Conservation (phyloP, 2,329 filamentous ascomycete species). For the Trichoderma sp. region DNA sequence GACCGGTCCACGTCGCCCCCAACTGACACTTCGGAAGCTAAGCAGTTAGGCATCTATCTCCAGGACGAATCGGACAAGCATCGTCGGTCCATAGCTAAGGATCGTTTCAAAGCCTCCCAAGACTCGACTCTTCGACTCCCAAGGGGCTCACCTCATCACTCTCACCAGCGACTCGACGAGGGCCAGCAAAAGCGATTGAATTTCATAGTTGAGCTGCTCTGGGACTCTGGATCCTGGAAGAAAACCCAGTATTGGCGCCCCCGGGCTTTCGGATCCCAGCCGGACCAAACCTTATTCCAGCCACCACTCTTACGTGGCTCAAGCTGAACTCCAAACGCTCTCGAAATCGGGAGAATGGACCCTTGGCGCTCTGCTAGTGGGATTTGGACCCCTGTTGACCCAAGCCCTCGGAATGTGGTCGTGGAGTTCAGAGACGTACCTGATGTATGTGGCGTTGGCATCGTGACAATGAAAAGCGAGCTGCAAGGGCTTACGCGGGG, state of each 20-base stretch:
- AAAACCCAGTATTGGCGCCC: not conserved
- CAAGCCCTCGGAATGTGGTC: not conserved
- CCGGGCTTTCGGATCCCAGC: not conserved
- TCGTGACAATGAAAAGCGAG: not conserved
- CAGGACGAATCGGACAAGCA: no score
- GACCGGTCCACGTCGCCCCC: no score
- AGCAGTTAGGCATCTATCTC: no score
- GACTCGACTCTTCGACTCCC: no score
- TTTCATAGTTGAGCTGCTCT: no score
- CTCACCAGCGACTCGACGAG: no score
- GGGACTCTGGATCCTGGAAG: not conserved
- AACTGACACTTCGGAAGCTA: no score
- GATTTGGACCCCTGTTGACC: not conserved
- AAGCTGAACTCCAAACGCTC: not conserved
- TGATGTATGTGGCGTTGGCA: not conserved
- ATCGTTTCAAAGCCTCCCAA: no score
- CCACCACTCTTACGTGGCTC: not conserved
- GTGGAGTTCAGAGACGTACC: not conserved
- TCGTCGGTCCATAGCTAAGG: no score
- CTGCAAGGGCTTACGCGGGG: slow-evolving; percentile 11
- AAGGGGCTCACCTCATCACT: no score
- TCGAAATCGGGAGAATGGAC: no score
- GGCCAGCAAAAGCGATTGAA: no score
- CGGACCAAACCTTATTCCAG: slow-evolving; percentile 13
- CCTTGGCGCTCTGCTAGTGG: not conserved